Evolutionary conservation across 192 early-diverging fungal genomes (phyloP).

Genomic region (Backusella sp.): DNA sequence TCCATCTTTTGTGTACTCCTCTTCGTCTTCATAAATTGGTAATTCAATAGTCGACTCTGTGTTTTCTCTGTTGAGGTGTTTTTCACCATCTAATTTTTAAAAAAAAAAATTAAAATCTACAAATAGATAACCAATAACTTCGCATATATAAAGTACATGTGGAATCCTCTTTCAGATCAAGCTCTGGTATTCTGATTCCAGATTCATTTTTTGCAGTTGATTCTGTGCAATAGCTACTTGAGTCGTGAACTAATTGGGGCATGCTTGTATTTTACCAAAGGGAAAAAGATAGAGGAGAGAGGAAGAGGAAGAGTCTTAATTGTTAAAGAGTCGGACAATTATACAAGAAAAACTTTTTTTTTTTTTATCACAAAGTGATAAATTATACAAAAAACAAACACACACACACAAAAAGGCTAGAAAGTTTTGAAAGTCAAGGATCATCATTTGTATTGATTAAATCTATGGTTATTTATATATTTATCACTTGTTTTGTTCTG

Average conservation of each 20-base stretch:
- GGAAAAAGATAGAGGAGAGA: not conserved
- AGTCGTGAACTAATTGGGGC: not conserved
- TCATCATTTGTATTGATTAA: not conserved
- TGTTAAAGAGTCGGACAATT: not conserved
- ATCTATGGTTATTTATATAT: not conserved
- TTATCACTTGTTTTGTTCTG: not conserved
- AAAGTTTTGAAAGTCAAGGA: not conserved
- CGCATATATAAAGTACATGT: not conserved
- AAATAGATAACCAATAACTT: not conserved
- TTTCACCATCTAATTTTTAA: not conserved
- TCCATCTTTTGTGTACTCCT: slow-evolving; percentile 16
- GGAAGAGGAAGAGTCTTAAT: not conserved
- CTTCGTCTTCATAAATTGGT: not conserved
- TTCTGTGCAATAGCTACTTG: not conserved
- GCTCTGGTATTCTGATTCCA: not conserved
- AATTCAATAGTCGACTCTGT: not conserved
- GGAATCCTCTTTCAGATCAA: not conserved
- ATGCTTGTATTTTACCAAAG: not conserved
- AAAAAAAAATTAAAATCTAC: not conserved
- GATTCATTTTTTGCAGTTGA: not conserved
- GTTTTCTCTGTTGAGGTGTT: not conserved
- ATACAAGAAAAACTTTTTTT: not conserved
- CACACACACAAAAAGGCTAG: not conserved
- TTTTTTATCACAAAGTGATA: not conserved
- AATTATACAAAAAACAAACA: not conserved